Conservation (phyloP, 2,329 filamentous ascomycete species). For the Tolypocladium pustulatum region DNA sequence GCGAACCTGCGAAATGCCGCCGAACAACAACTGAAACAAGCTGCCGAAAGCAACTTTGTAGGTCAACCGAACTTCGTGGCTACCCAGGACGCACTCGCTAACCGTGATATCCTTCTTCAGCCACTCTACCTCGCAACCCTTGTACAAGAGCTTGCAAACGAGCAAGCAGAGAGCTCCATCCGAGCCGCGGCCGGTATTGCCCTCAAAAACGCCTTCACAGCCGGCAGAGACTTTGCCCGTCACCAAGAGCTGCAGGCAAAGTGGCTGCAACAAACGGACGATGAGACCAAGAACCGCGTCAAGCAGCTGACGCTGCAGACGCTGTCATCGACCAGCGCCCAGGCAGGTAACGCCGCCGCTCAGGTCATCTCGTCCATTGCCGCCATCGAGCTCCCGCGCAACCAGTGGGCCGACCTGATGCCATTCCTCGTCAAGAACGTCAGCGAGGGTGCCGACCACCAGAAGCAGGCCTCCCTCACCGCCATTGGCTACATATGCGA, state of each 20-base stretch:
- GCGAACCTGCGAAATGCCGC: slow-evolving; percentile 79
- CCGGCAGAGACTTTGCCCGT: slow-evolving; percentile 69
- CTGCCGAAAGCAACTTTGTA: slow-evolving; percentile 94
- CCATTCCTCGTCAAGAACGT: slow-evolving; percentile 82
- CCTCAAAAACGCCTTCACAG: slow-evolving; percentile 95
- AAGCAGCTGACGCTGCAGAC: slow-evolving; percentile 88
- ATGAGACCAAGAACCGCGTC: slow-evolving; percentile 74
- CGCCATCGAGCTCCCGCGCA: slow-evolving; percentile 82
- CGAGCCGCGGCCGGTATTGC: slow-evolving; percentile 92
- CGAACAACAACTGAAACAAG: slow-evolving; percentile 87
- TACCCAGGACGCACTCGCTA: slow-evolving; percentile 10
- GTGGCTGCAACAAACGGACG: slow-evolving; percentile 79
- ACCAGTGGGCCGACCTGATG: slow-evolving; percentile 93
- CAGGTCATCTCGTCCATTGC: slow-evolving; percentile 95
- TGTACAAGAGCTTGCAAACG: slow-evolving; percentile 89
- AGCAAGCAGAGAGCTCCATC: slow-evolving; percentile 70
- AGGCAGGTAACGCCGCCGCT: slow-evolving; percentile 80
- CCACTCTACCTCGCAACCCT: slow-evolving; percentile 87
- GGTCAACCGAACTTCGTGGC: slow-evolving; percentile 18
- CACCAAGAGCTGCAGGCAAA: slow-evolving; percentile 85
- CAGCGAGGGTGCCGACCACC: slow-evolving; percentile 70
- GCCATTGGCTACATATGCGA: slow-evolving; percentile 99
- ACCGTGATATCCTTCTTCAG: slow-evolving; percentile 35
- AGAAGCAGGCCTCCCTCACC: slow-evolving; percentile 90
- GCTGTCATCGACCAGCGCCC: slow-evolving; percentile 64